Conservation (phyloP, 140 eudicot species). For the Erigeron philadelphicus region DNA sequence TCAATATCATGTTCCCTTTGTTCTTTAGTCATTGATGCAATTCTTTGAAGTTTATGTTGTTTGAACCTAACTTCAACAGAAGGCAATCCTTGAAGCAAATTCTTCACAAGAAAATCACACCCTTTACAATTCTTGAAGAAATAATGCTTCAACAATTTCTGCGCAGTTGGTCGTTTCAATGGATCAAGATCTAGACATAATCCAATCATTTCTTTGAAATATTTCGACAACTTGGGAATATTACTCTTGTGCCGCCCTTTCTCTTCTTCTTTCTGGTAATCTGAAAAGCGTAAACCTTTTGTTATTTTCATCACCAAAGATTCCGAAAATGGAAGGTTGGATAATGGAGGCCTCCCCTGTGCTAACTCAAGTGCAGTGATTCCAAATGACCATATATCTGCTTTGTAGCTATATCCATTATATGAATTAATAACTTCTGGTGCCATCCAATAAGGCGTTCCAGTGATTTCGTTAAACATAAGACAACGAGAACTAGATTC, state of each 20-base stretch:
- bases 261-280: conserved; percentile 39
- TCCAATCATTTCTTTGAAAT: conserved; percentile 75
- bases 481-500: conserved; percentile 36
- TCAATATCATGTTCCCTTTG: conserved; percentile 29
- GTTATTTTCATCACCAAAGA: conserved; percentile 58
- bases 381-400: conserved; percentile 85
- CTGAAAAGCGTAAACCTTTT: conserved; percentile 53
- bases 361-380: conserved; percentile 74
- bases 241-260: conserved; percentile 14
- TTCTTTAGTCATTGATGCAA: conserved; percentile 24
- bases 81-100: conserved; percentile 56
- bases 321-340: conserved; percentile 70
- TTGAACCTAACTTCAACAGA: conserved; percentile 57
- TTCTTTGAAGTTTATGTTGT: conserved; percentile 23
- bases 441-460: conserved; percentile 93
- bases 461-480: conserved; percentile 46
- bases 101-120: conserved; percentile 57
- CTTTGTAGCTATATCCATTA: conserved; percentile 62
- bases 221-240: conserved; percentile 44
- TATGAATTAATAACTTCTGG: conserved; percentile 71
- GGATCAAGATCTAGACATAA: conserved; percentile 73
- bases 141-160: conserved; percentile 58
- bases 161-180: conserved; percentile 51
- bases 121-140: conserved; percentile 61
- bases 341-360: conserved; percentile 64